Evolutionary conservation across 495 filamentous ascomycete genomes (phyloP).

Genomic region (Tuber microsphaerosporum): DNA sequence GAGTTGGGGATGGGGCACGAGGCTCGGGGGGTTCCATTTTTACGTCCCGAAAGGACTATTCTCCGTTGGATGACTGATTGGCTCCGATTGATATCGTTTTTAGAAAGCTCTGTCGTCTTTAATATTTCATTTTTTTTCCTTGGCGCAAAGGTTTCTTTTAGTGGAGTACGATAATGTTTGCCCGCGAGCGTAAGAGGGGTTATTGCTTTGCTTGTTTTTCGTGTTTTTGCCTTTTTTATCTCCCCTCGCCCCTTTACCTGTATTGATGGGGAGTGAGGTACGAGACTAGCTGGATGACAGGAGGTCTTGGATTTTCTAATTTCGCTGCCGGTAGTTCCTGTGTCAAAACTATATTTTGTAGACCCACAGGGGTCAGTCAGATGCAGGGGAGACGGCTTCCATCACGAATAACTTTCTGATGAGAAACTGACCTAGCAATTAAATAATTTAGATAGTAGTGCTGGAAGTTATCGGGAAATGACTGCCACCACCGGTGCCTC

Average conservation of each 20-base stretch:
- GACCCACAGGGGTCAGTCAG: not conserved
- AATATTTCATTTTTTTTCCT: not conserved
- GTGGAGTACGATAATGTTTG: not conserved
- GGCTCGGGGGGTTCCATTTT: not conserved
- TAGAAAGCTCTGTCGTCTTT: not conserved
- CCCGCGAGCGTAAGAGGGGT: not conserved
- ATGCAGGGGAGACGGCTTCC: not conserved
- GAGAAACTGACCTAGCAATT: not conserved
- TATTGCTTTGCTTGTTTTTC: not conserved
- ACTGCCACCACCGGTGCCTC: not conserved
- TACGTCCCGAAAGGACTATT: conserved; percentile 14
- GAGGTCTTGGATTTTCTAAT: conserved; percentile 1
- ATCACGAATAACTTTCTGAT: conserved; percentile 2
- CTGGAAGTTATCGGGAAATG: not conserved
- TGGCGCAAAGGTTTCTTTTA: not conserved
- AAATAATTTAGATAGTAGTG: not conserved
- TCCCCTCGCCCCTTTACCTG: not conserved
- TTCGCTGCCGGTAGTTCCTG: not conserved
- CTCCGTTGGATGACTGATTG: conserved; percentile 27
- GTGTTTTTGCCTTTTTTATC: conserved; percentile 4
- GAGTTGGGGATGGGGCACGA: conserved; percentile 9
- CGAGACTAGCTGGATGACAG: not conserved
- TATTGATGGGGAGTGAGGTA: not conserved
- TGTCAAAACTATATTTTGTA: not conserved
- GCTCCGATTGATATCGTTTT: not conserved